Percentiles rank a stretch among this genome's conserved stretches.
Conservation (phyloP, 441 rosid species). For the Euphorbia schlechtendalii region DNA sequence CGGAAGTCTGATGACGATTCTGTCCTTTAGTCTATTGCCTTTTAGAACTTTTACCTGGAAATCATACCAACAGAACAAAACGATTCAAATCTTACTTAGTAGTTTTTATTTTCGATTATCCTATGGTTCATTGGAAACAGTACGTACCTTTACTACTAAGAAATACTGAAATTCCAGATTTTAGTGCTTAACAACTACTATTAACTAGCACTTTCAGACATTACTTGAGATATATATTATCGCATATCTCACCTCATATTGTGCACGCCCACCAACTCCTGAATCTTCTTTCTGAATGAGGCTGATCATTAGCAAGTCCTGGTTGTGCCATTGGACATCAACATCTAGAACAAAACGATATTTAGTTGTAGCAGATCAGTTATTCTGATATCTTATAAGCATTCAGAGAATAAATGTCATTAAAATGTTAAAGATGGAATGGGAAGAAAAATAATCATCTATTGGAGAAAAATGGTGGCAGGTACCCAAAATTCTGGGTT, state of each 20-base stretch:
- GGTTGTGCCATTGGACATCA: slow-evolving; percentile 52
- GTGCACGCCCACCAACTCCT: slow-evolving; percentile 53
- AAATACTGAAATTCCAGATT: not conserved
- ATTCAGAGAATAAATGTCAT: not conserved
- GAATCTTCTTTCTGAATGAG: slow-evolving; percentile 49
- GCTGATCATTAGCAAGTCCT: slow-evolving; percentile 38
- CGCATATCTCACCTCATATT: slow-evolving; percentile 51
- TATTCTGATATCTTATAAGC: not conserved
- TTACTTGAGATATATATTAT: slow-evolving; percentile 5
- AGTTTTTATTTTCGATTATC: not conserved
- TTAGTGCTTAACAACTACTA: not conserved
- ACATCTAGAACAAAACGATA: slow-evolving; percentile 46
- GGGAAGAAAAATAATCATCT: not conserved
- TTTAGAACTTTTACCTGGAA: slow-evolving; percentile 48
- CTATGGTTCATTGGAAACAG: not conserved
- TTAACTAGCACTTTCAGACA: not conserved
- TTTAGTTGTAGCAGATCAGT: not conserved
- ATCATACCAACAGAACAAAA: slow-evolving; percentile 9
- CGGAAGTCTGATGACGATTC: slow-evolving; percentile 57
- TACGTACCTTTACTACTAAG: not conserved
- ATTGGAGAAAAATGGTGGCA: not conserved
- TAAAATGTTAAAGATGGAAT: not conserved
- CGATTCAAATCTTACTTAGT: not conserved
- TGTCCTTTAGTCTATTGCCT: slow-evolving; percentile 48
- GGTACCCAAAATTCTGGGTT: not conserved